phyloP scores from a whole-genome alignment of 257 asterid genomes.

The Nicotiana paniculata region DNA sequence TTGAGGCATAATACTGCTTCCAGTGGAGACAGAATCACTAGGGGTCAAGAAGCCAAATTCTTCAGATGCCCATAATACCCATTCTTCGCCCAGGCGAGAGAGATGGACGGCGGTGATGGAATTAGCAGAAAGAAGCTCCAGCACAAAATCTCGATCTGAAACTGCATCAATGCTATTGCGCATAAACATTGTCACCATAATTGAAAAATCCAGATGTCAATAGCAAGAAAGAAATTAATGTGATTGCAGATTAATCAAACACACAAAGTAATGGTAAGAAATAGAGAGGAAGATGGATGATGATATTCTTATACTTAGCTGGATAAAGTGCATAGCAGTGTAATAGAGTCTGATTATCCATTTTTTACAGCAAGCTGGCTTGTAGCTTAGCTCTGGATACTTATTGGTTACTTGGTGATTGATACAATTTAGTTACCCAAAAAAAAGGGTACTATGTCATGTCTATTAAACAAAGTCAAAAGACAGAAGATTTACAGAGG shows the following conservation, averaged over 20 bases:
- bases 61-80: conserved; percentile 99
- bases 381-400: too few relatives aligned
- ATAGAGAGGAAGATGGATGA: too few relatives aligned
- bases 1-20: conserved; percentile 99
- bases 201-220: background rate
- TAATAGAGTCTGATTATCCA: too few relatives aligned
- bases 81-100: conserved; percentile 98
- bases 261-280: background rate
- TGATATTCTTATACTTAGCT: too few relatives aligned
- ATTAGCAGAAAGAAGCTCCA: conserved; percentile 87
- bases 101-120: conserved; percentile 86
- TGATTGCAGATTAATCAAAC: background rate
- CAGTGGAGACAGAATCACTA: conserved; percentile 94
- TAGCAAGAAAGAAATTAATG: background rate
- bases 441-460: background rate
- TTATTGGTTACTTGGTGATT: too few relatives aligned
- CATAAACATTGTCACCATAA: conserved; percentile 28
- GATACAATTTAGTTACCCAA: too few relatives aligned
- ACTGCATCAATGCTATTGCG: conserved; percentile 98
- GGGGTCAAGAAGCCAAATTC: conserved; percentile 93
- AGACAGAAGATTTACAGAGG: background rate
- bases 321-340: too few relatives aligned
- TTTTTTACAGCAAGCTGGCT: too few relatives aligned
- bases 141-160: conserved; percentile 94
- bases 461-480: background rate